Base-by-base conservation (phyloP, 208 protist species). In the Leishmania mexicana region DNA sequence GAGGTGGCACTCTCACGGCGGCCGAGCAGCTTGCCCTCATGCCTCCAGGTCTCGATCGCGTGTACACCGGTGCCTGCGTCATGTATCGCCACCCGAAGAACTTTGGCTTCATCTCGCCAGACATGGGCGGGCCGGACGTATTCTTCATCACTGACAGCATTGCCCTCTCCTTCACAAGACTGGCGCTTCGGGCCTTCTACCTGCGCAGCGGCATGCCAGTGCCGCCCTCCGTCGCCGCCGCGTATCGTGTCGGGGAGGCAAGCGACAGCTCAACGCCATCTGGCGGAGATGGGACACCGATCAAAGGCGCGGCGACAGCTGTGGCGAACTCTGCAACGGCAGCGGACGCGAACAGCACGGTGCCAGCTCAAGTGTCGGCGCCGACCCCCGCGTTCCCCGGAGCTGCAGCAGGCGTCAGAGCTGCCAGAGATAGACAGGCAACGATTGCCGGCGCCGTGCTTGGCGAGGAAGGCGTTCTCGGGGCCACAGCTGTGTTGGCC, bases 91-190 rank as follows among this genome's bases (percentile, higher is more conserved):
- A 83, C 19, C 81, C 75, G 38, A 95, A 94, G 58, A 87, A 85
- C 60, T 97, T 95, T 80, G 94, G 94, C 71, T 97, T 97, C 73
- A 82, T 97, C 73, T 78, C 89, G 28, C 92, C 94, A 4, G 89
- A 93, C 58, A 17, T 93, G 3, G 94, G 94, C 17, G 92, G 92
- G 5, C 94, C 94, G 0, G 94, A 97, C 80, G 87, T 97, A 10
- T 97, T 95, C 88, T 97, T 97, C 74, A 90, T 88, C 19, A 81
- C 82, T 19, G 86, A 94, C 76, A 86, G 83, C 79, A 81, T 97
- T 10, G 57, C 83, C 53, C 87, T 87, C 80, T 84, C 84, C 45
- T 97, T 97, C 76, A 97, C 92, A 3, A 81, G 81, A 28, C 86
- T 92, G 54, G 93, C 89, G 24, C 75, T 96, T 77, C 81, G 82